A percentile compares a stretch with the other conserved stretches of the same genome.
phyloP scores from a whole-genome alignment of 2,329 filamentous ascomycete genomes.

The Rutstroemia sp. region DNA sequence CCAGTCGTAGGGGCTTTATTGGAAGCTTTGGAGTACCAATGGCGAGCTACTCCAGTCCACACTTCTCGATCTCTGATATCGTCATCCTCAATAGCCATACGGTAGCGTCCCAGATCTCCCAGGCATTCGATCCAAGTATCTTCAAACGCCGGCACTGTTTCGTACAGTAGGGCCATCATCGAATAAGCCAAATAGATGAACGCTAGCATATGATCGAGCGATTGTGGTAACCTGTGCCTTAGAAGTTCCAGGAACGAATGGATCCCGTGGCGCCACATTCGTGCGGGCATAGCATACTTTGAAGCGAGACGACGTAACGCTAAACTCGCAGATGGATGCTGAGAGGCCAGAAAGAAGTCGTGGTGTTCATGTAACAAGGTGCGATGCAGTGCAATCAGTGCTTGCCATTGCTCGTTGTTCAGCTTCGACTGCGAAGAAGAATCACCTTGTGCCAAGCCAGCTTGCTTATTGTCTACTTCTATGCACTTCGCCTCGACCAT shows the following conservation, averaged over 20 bases:
- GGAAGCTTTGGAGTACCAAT: constrained; percentile 64
- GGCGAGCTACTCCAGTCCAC: constrained; percentile 72
- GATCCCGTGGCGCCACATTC: constrained; percentile 93
- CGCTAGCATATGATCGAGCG: constrained; percentile 80
- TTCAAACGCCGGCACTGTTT: constrained; percentile 75
- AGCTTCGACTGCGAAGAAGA: constrained; percentile 36
- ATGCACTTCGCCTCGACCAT: constrained; percentile 88
- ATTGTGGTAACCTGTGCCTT: constrained; percentile 64
- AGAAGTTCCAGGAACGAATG: constrained; percentile 76
- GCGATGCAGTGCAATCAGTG: constrained; percentile 72
- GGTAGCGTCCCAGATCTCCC: constrained; percentile 74
- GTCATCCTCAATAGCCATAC: constrained; percentile 86
- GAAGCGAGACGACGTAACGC: constrained; percentile 61
- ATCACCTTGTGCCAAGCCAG: constrained; percentile 42
- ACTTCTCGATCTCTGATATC: constrained; percentile 64
- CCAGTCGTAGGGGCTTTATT: constrained; percentile 70
- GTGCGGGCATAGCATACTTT: constrained; percentile 84
- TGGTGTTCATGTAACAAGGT: constrained; percentile 77
- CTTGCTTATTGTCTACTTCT: constrained; percentile 64
- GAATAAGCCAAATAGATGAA: constrained; percentile 88
- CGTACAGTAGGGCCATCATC: constrained; percentile 81
- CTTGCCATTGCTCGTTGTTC: constrained; percentile 71
- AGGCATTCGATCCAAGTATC: constrained; percentile 86
- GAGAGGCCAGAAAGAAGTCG: constrained; percentile 78
- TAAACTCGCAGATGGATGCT: constrained; percentile 71